These are phyloP conservation scores for Linnemannia elongata DNA, from an alignment of 192 early-diverging fungal genomes.

Conservation along the genomic window DNA sequence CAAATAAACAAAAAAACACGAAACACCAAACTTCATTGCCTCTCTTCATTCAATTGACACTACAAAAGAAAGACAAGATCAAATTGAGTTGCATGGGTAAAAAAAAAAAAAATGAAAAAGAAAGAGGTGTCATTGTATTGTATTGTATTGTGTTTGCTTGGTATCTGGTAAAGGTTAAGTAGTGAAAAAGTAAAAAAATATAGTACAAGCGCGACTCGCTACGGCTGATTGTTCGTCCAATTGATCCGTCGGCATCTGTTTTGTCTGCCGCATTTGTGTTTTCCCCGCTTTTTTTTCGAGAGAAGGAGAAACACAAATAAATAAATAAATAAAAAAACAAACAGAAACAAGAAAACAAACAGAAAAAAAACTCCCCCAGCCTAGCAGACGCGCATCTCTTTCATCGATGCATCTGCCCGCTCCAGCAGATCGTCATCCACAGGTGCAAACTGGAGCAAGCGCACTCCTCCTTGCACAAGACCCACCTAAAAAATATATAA, in stretches of 20 bases:
- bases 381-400: background rate
- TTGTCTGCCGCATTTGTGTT: background rate
- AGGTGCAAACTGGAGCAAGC: constrained; percentile 47
- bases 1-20: no score
- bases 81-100: no score
- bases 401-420: background rate
- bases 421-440: constrained; percentile 47
- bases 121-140: no score
- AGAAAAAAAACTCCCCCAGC: background rate
- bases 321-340: background rate
- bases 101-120: no score
- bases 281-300: background rate
- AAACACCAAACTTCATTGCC: no score
- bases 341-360: background rate
- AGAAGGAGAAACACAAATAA: background rate
- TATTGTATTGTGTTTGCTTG: no score
- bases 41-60: no score
- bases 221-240: no score
- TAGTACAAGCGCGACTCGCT: no score
- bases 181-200: no score
- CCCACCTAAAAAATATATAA: constrained; percentile 30
- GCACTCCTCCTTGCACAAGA: constrained; percentile 46
- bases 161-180: no score
- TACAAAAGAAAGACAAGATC: no score
- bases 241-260: background rate